Conservation (phyloP, 768 basidiomycete genomes). For the Tricholoma sp. region DNA sequence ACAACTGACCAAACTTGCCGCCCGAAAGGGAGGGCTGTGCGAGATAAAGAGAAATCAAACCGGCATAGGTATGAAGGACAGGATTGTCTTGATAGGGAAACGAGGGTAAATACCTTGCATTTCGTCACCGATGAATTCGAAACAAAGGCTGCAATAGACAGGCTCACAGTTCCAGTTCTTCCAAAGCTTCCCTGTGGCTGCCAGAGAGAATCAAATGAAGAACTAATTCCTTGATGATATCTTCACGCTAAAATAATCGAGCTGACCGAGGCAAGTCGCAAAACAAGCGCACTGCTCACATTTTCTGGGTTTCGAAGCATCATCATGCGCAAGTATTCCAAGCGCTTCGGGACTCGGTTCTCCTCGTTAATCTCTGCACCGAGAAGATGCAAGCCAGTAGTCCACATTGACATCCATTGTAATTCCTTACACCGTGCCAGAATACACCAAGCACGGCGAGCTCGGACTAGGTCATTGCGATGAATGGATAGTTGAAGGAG, state of each 20-base stretch:
- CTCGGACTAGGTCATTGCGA: constrained; percentile 56
- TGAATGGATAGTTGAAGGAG: constrained; percentile 68
- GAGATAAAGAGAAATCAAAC: constrained; percentile 63
- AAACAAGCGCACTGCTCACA: constrained; percentile 35
- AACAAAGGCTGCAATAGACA: not conserved
- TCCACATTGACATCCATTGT: constrained; percentile 71
- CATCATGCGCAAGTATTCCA: constrained; percentile 64
- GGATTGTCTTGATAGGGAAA: constrained; percentile 85
- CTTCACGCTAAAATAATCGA: constrained; percentile 50
- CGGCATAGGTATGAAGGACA: constrained; percentile 78
- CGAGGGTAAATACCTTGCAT: constrained; percentile 71
- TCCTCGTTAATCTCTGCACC: constrained; percentile 25
- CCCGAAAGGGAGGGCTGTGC: constrained; percentile 32
- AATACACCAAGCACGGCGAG: constrained; percentile 68
- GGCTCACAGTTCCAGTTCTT: constrained; percentile 80
- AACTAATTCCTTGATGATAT: constrained; percentile 70
- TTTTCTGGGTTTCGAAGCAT: constrained; percentile 66
- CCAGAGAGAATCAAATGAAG: constrained; percentile 56
- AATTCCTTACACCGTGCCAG: constrained; percentile 75
- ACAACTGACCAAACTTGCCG: constrained; percentile 4
- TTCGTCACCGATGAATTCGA: constrained; percentile 1
- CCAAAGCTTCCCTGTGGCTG: constrained; percentile 65
- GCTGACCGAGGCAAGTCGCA: constrained; percentile 1
- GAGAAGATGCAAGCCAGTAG: constrained; percentile 55
- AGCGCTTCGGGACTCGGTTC: constrained; percentile 27